Base-by-base conservation (phyloP, 225 moss, liverwort and hornwort genomes). In the Pseudisothecium myosuroides region DNA sequence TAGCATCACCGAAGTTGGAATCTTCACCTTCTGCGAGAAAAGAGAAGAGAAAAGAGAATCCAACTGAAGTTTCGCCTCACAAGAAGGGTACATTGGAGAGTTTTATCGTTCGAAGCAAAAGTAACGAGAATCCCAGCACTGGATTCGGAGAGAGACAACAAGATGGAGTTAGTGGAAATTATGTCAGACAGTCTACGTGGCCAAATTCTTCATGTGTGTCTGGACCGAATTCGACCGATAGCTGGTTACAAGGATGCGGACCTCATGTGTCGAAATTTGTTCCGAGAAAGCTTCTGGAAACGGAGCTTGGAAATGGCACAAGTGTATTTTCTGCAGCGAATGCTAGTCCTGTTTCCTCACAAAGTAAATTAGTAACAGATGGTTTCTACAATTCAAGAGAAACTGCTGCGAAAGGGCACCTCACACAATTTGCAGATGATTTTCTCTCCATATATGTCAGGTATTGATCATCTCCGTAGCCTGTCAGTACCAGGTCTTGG, bases 361-460 rank as follows among this genome's bases (percentile, higher is more conserved):
- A 84, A 84, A 85, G 88, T 76, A 89, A 89, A 67, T 86, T 83
- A 81, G 83, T 54, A 55, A 71, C 82, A 65, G 90, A 83, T 81
- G 81, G 47, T 31, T 89, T 81, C 32, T 86, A 63, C 31, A 63
- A 56, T 83, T 36, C 90, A 66, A 62, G 89, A 85, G 87, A 89
- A 56, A 80, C 82, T 87, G 47, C 66, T 81, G 88, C 93, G 39
- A 95, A 67, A 76, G 88, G 81, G 64, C 90, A 95, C 24, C 86
- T 95, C 15, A 92, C 93, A 45, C 96, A 98, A 75, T 96, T 96
- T 87, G 93, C 95, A 49, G 94, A 95, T 82, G 98, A 96, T 76
- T 96, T 96, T 79, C 92, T 97, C 67, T 95, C 98, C 37, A 93
- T 91, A 54, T 95, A 92, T 91, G 94, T 90, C 95, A 96, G 98